phyloP scores from a whole-genome alignment of 495 filamentous ascomycete species.

The Tuber borchii region DNA sequence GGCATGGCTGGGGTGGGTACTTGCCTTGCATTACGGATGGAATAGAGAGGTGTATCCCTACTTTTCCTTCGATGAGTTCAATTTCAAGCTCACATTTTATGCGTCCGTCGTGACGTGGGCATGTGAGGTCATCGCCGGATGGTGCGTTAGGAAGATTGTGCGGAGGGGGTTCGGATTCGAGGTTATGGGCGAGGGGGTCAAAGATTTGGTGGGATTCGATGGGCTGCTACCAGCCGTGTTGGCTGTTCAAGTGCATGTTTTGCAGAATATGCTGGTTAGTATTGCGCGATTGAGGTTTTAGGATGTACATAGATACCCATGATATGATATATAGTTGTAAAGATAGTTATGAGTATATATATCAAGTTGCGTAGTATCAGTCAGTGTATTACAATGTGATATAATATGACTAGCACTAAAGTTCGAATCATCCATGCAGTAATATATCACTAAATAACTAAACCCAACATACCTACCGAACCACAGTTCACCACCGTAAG shows the following conservation, averaged over 20 bases:
- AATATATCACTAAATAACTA: no score
- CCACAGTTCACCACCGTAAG: no score
- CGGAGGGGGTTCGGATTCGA: constrained; percentile 51
- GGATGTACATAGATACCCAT: not conserved
- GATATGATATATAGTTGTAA: not conserved
- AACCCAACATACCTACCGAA: no score
- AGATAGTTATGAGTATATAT: not conserved
- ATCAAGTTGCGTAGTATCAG: no score
- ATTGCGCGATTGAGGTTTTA: constrained; percentile 56
- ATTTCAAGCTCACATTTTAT: constrained; percentile 54
- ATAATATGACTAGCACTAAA: no score
- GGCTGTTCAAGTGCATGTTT: constrained; percentile 56
- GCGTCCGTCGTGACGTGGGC: constrained; percentile 57
- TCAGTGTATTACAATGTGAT: no score
- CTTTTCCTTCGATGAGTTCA: constrained; percentile 45
- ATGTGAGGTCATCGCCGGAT: constrained; percentile 54
- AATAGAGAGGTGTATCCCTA: constrained; percentile 48
- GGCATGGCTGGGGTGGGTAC: constrained; percentile 54
- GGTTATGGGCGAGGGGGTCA: constrained; percentile 55
- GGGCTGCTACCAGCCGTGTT: constrained; percentile 57
- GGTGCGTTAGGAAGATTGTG: constrained; percentile 53
- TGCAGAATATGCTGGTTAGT: constrained; percentile 62
- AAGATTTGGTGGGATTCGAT: constrained; percentile 56
- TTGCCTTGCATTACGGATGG: constrained; percentile 56
- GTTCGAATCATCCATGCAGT: no score